These are phyloP conservation scores for Polyporus arcularius DNA, from an alignment of 768 basidiomycete species.

Conservation along the genomic window DNA sequence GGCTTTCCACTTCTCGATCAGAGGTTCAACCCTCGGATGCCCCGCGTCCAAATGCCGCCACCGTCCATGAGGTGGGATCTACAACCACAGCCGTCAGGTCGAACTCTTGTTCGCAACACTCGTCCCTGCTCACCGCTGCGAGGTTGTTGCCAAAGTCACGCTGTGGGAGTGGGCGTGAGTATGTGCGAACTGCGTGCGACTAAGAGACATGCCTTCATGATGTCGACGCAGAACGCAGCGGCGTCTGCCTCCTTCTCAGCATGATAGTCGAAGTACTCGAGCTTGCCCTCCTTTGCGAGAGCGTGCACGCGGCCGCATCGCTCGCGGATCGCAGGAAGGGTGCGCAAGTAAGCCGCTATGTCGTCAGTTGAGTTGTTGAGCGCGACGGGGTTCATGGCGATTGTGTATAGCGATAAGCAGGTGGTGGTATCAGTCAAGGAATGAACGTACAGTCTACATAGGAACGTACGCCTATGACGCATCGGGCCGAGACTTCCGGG, in stretches of 20 bases:
- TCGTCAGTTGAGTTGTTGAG: slow-evolving; percentile 2
- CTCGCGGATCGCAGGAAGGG: slow-evolving; percentile 87
- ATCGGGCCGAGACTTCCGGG: too few species aligned
- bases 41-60: slow-evolving; percentile 88
- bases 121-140: slow-evolving; percentile 46
- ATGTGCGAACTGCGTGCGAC: neutral
- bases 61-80: slow-evolving; percentile 88
- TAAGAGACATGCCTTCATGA: slow-evolving; percentile 66
- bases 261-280: slow-evolving; percentile 87
- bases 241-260: slow-evolving; percentile 72
- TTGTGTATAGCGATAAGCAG: neutral
- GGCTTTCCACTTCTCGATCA: slow-evolving; percentile 58
- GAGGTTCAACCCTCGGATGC: slow-evolving; percentile 58
- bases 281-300: slow-evolving; percentile 70
- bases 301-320: slow-evolving; percentile 78
- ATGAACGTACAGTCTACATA: neutral
- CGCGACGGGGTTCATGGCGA: slow-evolving; percentile 4
- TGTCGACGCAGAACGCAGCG: slow-evolving; percentile 69
- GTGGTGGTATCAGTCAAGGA: neutral
- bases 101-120: neutral
- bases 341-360: slow-evolving; percentile 63
- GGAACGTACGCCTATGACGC: too few species aligned
- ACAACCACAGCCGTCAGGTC: neutral
- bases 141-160: slow-evolving; percentile 80
- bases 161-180: slow-evolving; percentile 36